Evolutionary conservation across 805 yeast genomes (phyloP).

Genomic region (Ogataea sp.): DNA sequence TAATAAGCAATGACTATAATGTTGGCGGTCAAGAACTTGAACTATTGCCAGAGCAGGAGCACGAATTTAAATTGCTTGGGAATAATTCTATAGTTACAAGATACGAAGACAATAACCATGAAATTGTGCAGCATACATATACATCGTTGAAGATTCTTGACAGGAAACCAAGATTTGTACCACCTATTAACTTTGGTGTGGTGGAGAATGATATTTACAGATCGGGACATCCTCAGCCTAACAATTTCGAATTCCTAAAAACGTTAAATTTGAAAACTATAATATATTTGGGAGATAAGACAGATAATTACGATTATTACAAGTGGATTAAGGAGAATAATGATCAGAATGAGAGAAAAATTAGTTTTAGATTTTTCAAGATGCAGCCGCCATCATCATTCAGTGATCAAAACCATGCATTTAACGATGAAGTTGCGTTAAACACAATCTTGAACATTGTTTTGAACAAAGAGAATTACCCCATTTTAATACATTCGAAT

Average conservation of each 20-base stretch:
- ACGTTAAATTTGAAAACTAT: constrained; percentile 69
- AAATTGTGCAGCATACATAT: constrained; percentile 12
- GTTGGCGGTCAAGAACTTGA: background rate
- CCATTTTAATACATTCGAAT: constrained; percentile 84
- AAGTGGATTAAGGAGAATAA: constrained; percentile 47
- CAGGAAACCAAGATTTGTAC: constrained; percentile 44
- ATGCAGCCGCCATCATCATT: constrained; percentile 41
- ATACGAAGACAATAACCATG: background rate
- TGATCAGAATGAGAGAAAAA: constrained; percentile 15
- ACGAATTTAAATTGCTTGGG: background rate
- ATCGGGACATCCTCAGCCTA: constrained; percentile 89
- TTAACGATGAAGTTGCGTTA: constrained; percentile 51
- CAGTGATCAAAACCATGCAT: constrained; percentile 44
- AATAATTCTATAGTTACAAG: background rate
- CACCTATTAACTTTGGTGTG: constrained; percentile 85
- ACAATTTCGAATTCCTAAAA: constrained; percentile 71
- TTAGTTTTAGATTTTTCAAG: constrained; percentile 45
- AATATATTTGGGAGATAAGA: constrained; percentile 76
- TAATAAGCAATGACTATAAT: background rate
- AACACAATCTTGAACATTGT: constrained; percentile 48
- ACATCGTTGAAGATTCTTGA: constrained; percentile 25
- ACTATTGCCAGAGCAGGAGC: background rate
- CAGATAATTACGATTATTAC: constrained; percentile 53
- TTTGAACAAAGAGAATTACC: constrained; percentile 64
- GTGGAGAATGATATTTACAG: constrained; percentile 85